Evolutionary conservation across 176 grass and related monocot species (phyloP).

Genomic region (Puya raimondii): DNA sequence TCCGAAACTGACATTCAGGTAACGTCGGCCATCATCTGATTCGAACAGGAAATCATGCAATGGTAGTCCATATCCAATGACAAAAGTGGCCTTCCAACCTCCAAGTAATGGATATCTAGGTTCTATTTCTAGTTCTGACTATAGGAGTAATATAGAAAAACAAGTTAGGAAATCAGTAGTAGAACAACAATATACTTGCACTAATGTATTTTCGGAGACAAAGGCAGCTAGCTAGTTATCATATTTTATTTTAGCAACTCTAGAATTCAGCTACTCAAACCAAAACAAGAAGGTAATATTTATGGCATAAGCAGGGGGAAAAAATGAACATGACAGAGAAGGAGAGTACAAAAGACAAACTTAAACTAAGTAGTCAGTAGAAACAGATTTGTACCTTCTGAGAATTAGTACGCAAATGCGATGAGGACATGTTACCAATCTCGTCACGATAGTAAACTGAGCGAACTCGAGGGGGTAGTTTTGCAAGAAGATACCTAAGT

Average conservation of each 20-base stretch:
- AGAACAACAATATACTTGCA: neutral
- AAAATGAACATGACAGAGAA: too few relatives aligned
- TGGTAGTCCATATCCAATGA: conserved; percentile 24
- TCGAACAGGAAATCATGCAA: conserved; percentile 31
- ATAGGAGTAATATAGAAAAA: conserved; percentile 13
- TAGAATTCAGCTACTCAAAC: too few relatives aligned
- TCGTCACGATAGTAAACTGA: conserved; percentile 30
- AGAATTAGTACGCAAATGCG: conserved; percentile 18
- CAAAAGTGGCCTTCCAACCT: conserved; percentile 27
- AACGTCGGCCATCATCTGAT: conserved; percentile 19
- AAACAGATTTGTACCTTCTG: conserved; percentile 14
- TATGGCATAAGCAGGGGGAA: too few relatives aligned
- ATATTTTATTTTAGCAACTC: neutral
- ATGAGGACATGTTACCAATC: conserved; percentile 27
- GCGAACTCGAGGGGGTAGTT: conserved; percentile 19
- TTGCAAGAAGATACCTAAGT: conserved; percentile 22
- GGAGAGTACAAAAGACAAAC: too few relatives aligned
- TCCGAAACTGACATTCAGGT: conserved; percentile 29
- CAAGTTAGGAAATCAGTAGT: neutral
- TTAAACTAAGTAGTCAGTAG: too few relatives aligned
- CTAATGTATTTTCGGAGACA: too few relatives aligned
- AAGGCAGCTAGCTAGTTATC: neutral
- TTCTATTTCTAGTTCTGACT: conserved; percentile 31
- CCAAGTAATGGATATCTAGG: conserved; percentile 31
- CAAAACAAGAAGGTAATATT: too few relatives aligned